A percentile compares a stretch with the other conserved stretches of the same genome.
phyloP scores from a whole-genome alignment of 371 early-diverging fungal genomes.

The Chytridiales sp. region DNA sequence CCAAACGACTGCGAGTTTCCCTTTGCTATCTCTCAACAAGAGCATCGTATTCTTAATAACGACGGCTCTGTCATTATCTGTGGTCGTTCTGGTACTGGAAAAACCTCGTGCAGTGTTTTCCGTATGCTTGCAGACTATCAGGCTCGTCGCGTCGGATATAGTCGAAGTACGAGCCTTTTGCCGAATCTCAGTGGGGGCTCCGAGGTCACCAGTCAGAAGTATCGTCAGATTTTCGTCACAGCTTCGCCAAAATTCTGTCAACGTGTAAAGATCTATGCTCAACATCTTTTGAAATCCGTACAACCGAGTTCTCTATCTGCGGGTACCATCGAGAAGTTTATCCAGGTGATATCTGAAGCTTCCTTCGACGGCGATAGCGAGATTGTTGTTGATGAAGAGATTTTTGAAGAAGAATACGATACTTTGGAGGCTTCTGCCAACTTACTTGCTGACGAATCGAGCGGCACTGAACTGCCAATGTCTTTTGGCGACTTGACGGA shows the following conservation, averaged over 20 bases:
- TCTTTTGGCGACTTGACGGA: constrained; percentile 24
- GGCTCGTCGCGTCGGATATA: background rate
- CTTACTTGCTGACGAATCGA: background rate
- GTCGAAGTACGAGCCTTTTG: no score
- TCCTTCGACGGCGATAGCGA: background rate
- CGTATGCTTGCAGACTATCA: constrained; percentile 16
- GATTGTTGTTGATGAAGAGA: background rate
- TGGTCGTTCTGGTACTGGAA: constrained; percentile 32
- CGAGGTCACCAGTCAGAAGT: no score
- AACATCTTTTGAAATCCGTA: constrained; percentile 8
- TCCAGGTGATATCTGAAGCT: background rate
- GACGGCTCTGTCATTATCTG: constrained; percentile 20
- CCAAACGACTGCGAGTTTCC: constrained; percentile 24
- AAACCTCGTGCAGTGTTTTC: constrained; percentile 28
- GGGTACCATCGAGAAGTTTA: background rate
- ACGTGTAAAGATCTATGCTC: constrained; percentile 15
- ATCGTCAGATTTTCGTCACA: constrained; percentile 31
- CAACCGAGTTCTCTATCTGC: background rate
- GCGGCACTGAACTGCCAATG: constrained; percentile 11
- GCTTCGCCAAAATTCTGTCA: constrained; percentile 29
- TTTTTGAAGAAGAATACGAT: constrained; percentile 2
- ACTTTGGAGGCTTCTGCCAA: no score
- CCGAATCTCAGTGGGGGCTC: no score
- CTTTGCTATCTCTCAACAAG: constrained; percentile 22
- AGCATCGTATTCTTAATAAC: constrained; percentile 20